These are phyloP conservation scores for Myriosclerotinia duriaeana DNA, from an alignment of 2,329 filamentous ascomycete species.

Conservation along the genomic window DNA sequence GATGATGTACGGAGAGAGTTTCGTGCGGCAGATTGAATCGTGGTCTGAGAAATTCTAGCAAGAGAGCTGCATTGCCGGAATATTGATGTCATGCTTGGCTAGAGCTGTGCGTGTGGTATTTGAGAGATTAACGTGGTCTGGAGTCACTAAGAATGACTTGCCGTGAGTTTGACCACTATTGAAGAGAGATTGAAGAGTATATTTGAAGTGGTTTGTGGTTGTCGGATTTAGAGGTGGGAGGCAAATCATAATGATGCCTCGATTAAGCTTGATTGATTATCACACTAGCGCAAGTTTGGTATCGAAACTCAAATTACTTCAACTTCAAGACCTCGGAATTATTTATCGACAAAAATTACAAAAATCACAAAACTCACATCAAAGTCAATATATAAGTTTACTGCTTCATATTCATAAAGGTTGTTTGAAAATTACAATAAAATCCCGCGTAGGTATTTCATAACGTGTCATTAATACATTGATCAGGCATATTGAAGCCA, in stretches of 20 bases:
- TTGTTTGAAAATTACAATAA: background rate
- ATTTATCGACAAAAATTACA: background rate
- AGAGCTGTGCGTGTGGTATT: conserved; percentile 27
- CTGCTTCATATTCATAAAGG: background rate
- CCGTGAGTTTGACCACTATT: conserved; percentile 30
- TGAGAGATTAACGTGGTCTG: conserved; percentile 21
- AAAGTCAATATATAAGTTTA: background rate
- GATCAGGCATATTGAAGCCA: background rate
- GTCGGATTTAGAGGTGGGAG: conserved; percentile 21
- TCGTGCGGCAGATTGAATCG: conserved; percentile 53
- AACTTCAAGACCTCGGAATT: background rate
- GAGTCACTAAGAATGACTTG: conserved; percentile 30
- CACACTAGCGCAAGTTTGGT: conserved; percentile 20
- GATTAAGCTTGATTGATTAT: conserved; percentile 22
- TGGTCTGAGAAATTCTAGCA: conserved; percentile 60
- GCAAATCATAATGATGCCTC: conserved; percentile 24
- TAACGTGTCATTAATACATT: conserved; percentile 16
- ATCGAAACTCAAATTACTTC: conserved; percentile 9
- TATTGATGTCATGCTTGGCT: conserved; percentile 61
- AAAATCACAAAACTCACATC: background rate
- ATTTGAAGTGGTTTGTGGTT: conserved; percentile 17
- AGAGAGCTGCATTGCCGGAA: conserved; percentile 66
- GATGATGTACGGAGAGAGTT: conserved; percentile 46
- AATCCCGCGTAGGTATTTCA: background rate
- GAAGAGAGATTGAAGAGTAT: conserved; percentile 25